A percentile compares a stretch with the other conserved stretches of the same genome.
Conservation (phyloP, 202 grass and related monocot genomes). For the Elaeis oleifera region DNA sequence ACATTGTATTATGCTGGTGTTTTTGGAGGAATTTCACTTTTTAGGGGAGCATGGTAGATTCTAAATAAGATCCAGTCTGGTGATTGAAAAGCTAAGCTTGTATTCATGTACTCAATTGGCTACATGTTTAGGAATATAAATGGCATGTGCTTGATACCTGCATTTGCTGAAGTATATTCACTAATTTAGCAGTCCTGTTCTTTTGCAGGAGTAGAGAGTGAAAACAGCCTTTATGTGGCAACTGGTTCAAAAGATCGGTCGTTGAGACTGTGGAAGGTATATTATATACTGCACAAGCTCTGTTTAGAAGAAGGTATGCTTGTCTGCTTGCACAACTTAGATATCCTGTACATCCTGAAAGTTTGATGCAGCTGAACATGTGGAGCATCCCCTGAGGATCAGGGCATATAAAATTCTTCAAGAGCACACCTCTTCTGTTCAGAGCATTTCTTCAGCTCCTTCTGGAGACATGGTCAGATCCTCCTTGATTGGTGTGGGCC, state of each 20-base stretch:
- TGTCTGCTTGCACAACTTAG: slow-evolving; percentile 7
- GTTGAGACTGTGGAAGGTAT: slow-evolving; percentile 80
- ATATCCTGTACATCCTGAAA: slow-evolving; percentile 31
- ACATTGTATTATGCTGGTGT: too few species aligned
- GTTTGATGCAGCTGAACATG: slow-evolving; percentile 40
- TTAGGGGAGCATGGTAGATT: too few species aligned
- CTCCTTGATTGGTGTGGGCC: slow-evolving; percentile 6
- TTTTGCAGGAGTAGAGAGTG: slow-evolving; percentile 38
- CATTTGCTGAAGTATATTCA: background rate
- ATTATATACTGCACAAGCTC: slow-evolving; percentile 11
- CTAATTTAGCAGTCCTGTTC: background rate
- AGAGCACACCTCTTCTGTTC: slow-evolving; percentile 67
- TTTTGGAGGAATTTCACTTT: too few species aligned
- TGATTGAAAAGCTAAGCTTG: too few species aligned
- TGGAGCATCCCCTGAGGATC: slow-evolving; percentile 34
- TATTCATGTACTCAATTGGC: too few species aligned
- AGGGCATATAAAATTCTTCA: slow-evolving; percentile 72
- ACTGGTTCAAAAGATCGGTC: slow-evolving; percentile 90
- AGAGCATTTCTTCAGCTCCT: slow-evolving; percentile 56
- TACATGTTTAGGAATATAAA: too few species aligned
- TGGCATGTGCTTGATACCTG: too few species aligned
- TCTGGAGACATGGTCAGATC: slow-evolving; percentile 57
- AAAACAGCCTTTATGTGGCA: slow-evolving; percentile 50
- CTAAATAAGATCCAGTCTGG: too few species aligned
- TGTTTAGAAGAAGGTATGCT: too few species aligned